A percentile compares a stretch with the other conserved stretches of the same genome.
phyloP scores from a whole-genome alignment of 768 basidiomycete genomes.

The Boletus huronensis region DNA sequence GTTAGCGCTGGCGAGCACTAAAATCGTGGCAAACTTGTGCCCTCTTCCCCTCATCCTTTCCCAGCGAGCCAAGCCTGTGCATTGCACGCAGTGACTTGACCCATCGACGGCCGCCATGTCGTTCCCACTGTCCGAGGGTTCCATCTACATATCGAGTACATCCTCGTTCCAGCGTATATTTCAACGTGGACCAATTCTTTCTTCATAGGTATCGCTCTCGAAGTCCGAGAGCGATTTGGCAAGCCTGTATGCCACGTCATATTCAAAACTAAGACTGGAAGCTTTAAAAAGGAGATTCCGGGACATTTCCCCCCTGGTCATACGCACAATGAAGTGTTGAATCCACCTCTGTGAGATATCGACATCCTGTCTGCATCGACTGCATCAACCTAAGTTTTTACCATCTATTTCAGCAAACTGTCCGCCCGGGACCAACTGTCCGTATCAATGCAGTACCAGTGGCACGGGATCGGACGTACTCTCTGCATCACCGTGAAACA shows the following conservation, averaged over 20 bases:
- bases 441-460: not conserved
- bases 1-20: not conserved
- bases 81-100: too few relatives aligned
- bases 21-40: too few relatives aligned
- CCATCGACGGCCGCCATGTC: not conserved
- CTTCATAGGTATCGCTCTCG: not conserved
- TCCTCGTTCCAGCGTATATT: not conserved
- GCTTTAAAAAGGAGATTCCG: not conserved
- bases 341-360: not conserved
- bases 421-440: not conserved
- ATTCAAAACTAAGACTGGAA: not conserved
- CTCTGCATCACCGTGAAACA: not conserved
- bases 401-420: not conserved
- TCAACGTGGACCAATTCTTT: not conserved
- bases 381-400: not conserved
- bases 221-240: not conserved
- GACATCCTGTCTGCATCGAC: not conserved
- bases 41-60: not conserved
- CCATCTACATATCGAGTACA: not conserved
- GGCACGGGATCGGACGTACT: too few relatives aligned
- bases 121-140: too few relatives aligned
- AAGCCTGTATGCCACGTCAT: not conserved
- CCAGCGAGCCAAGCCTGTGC: not conserved
- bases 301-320: not conserved
- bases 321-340: not conserved